phyloP scores from a whole-genome alignment of 768 basidiomycete genomes.

The Gymnopilus junonius region DNA sequence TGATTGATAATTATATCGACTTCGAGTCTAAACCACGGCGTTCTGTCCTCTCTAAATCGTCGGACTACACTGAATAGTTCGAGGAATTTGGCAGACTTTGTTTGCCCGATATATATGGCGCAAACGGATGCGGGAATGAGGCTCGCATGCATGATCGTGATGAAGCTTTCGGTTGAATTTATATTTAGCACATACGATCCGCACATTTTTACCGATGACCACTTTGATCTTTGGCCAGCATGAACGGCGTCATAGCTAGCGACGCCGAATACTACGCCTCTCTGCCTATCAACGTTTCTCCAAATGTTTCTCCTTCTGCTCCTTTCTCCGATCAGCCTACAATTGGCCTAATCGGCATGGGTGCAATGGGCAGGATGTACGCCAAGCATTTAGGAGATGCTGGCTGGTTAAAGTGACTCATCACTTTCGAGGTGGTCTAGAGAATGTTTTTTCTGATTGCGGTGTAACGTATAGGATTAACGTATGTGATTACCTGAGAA shows the following conservation, averaged over 20 bases:
- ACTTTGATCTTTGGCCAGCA: neutral
- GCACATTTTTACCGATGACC: neutral
- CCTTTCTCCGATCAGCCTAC: constrained; percentile 58
- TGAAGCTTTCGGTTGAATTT: too few relatives aligned
- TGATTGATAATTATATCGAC: too few relatives aligned
- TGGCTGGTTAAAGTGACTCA: constrained; percentile 80
- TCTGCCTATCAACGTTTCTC: constrained; percentile 32
- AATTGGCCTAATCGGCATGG: constrained; percentile 96
- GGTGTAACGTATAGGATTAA: constrained; percentile 63
- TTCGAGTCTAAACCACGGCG: too few relatives aligned
- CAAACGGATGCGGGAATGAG: too few relatives aligned
- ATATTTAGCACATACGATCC: neutral
- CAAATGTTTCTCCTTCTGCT: constrained; percentile 37
- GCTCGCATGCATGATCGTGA: too few relatives aligned
- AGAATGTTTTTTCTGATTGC: neutral
- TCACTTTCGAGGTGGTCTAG: neutral
- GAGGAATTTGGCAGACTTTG: too few relatives aligned
- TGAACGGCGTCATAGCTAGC: neutral
- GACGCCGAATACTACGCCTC: constrained; percentile 12
- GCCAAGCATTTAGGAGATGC: constrained; percentile 74
- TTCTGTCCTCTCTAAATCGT: too few relatives aligned
- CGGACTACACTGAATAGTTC: too few relatives aligned
- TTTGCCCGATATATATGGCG: too few relatives aligned
- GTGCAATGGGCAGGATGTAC: constrained; percentile 97
- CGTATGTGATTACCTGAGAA: constrained; percentile 87